Conservation (phyloP, 1,284 basidiomycete genomes). For the Moniliella sp. region DNA sequence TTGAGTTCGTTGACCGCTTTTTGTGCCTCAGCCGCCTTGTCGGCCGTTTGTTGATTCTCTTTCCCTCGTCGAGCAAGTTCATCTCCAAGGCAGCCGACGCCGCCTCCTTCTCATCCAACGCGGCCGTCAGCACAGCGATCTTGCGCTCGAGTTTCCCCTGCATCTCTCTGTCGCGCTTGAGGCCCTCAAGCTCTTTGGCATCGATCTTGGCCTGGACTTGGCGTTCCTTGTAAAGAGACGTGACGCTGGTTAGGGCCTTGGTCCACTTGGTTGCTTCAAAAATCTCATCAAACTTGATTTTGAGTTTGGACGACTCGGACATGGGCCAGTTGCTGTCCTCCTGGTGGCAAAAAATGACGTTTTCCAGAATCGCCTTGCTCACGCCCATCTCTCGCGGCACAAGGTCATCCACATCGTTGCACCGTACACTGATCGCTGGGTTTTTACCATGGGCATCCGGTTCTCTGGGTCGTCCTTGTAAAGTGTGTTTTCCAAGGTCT, state of each 20-base stretch:
- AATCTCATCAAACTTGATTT: conserved; percentile 98
- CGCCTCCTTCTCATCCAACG: conserved; percentile 14
- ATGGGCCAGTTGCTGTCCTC: conserved; percentile 98
- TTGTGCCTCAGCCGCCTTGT: conserved; percentile 60
- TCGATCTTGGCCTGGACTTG: conserved; percentile 75
- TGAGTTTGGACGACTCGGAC: conserved; percentile 65
- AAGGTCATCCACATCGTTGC: conserved; percentile 83
- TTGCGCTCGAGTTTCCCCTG: conserved; percentile 43
- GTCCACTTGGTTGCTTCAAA: conserved; percentile 76
- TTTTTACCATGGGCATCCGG: neutral
- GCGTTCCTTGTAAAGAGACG: conserved; percentile 53
- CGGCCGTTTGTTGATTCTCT: conserved; percentile 60
- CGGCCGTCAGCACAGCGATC: conserved; percentile 10
- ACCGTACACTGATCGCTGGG: conserved; percentile 20
- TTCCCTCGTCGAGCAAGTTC: conserved; percentile 31
- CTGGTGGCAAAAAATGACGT: conserved; percentile 98
- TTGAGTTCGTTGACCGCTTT: conserved; percentile 58
- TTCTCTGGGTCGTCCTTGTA: conserved; percentile 46
- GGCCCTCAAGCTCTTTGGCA: conserved; percentile 59
- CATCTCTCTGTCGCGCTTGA: conserved; percentile 63
- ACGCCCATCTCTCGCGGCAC: conserved; percentile 68
- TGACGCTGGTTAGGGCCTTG: conserved; percentile 85
- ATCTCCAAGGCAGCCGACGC: too few species aligned
- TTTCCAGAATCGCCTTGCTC: conserved; percentile 84
- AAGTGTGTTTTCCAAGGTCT: conserved; percentile 82